A percentile compares a stretch with the other conserved stretches of the same genome.
These are phyloP conservation scores for Pisolithus microcarpus DNA, from an alignment of 768 basidiomycete genomes.

Conservation along the genomic window DNA sequence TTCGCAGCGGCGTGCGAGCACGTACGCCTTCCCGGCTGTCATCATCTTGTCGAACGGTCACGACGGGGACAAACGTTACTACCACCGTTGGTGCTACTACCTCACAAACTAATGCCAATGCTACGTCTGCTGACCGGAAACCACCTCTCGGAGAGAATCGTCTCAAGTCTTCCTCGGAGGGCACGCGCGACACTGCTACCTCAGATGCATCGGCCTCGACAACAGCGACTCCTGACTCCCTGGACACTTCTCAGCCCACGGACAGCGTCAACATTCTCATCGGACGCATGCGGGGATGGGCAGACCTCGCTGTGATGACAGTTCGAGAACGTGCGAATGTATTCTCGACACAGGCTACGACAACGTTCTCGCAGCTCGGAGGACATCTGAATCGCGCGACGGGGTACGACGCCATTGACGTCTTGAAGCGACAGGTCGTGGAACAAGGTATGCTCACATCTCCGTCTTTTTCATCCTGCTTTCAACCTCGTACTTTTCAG, in stretches of 20 bases:
- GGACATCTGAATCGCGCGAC: conserved; percentile 78
- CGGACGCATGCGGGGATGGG: conserved; percentile 39
- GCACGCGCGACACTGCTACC: too few relatives aligned
- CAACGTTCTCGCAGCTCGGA: conserved; percentile 67
- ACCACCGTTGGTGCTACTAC: background rate
- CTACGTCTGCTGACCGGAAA: background rate
- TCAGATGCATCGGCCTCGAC: background rate
- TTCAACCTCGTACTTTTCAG: too few relatives aligned
- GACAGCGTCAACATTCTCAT: conserved; percentile 30
- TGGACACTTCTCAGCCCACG: background rate
- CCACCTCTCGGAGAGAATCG: background rate
- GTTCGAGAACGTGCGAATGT: conserved; percentile 48
- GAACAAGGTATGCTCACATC: conserved; percentile 54
- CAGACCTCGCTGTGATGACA: conserved; percentile 26
- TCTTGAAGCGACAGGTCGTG: conserved; percentile 67
- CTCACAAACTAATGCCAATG: background rate
- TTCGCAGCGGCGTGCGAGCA: background rate
- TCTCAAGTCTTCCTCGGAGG: background rate
- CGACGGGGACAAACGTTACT: background rate
- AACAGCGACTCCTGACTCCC: background rate
- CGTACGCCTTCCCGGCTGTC: background rate
- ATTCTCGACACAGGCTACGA: conserved; percentile 49
- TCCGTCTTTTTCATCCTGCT: conserved; percentile 14
- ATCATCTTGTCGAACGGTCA: background rate
- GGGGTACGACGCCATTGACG: conserved; percentile 88